phyloP scores from a whole-genome alignment of 2,329 filamentous ascomycete species.

The Pyricularia sp. region DNA sequence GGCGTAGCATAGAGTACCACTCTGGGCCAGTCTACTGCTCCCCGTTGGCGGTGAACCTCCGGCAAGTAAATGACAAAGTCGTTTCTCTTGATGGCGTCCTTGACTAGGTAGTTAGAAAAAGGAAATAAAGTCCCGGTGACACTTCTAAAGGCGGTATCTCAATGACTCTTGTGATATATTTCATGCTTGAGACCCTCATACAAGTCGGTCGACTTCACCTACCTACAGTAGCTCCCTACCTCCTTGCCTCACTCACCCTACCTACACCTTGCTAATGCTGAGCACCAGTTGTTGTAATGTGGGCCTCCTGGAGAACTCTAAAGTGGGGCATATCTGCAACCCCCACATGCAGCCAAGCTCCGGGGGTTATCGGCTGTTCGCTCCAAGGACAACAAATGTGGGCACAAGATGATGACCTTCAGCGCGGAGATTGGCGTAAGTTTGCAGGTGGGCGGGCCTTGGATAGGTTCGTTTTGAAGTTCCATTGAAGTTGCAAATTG shows the following conservation, averaged over 20 bases:
- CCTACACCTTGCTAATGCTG: not conserved
- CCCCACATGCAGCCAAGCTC: not conserved
- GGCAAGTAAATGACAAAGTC: no score
- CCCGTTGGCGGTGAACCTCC: no score
- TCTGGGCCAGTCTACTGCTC: no score
- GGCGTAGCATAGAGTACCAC: not conserved
- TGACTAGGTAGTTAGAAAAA: no score
- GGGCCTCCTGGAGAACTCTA: not conserved
- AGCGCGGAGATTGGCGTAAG: not conserved
- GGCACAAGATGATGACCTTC: not conserved
- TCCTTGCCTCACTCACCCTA: no score
- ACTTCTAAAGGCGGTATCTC: no score
- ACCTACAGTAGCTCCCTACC: no score
- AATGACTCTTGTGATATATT: not conserved
- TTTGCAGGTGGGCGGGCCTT: not conserved
- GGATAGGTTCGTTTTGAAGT: not conserved
- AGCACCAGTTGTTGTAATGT: not conserved
- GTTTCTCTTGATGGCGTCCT: no score
- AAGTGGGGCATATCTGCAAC: not conserved
- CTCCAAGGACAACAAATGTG: not conserved
- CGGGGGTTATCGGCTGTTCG: not conserved
- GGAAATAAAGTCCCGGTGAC: no score
- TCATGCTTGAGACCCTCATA: not conserved
- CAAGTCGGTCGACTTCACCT: no score
- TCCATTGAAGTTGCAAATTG: not conserved